Evolutionary conservation across 495 filamentous ascomycete genomes (phyloP), one percentile per base, ranked within the genome.

Genomic region (Lasiosphaeria miniovina): DNA sequence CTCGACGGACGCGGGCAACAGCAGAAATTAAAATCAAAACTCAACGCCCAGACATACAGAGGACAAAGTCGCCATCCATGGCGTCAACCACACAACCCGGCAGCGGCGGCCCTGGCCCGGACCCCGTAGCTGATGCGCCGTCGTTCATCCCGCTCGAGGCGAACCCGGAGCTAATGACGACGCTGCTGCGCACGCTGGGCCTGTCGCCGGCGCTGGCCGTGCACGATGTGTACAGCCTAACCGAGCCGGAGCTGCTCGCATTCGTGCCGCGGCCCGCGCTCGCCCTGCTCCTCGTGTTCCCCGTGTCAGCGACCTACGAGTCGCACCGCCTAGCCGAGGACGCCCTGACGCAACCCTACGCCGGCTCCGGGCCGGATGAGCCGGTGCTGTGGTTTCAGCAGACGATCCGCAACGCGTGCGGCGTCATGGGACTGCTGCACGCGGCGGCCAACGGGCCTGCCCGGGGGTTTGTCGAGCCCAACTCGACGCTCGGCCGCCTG

Each of bases 251-350:
- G 52, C 80, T 93, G 17, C 82, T 96, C 41, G 80, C 84, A 63
- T 87, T 92, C 76, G 78, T 96, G 51, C 90, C 91, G 9, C 87
- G 90, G n/a, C 91, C 91, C 50, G 87, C 87, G 4, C 82, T 87
- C 62, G 91, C 90, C 34, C 81, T 96, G 17, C 84, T 96, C 59
- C 86, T 95, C 74, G 90, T 95, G 65, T 90, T 93, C 75, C 91
- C 90, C 60, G 80, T 92, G 61, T 85, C 82, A n/a, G 71, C 76
- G 48, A 76, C 83, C 40, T 94, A 91, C 78, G 85, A 91, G 74
- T 73, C 77, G 50, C 80, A 80, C 62, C 85, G 89, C 33, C 71
- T 78, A 33, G 70, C 79, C 58, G 90, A 92, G 73, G 88, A 94
- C 71, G 72, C 77, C 38, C 74, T 82, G 36, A 63, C 74, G 12